phyloP scores from a whole-genome alignment of 2,329 filamentous ascomycete genomes.

The Ceratocystiopsis brevicomis region DNA sequence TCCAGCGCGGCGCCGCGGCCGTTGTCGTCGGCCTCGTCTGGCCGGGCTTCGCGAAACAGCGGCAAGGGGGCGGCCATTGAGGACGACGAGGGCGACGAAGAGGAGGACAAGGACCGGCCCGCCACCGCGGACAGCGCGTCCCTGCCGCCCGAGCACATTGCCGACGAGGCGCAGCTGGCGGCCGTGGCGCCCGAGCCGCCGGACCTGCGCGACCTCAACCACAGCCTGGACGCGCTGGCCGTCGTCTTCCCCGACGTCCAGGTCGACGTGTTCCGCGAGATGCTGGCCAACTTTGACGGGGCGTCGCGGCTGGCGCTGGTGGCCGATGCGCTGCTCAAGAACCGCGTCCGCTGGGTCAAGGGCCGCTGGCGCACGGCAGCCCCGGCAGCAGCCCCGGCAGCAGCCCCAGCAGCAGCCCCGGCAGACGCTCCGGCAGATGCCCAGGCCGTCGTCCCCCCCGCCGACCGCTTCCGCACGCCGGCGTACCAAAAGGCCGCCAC shows the following conservation, averaged over 20 bases:
- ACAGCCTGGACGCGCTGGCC: conserved; percentile 46
- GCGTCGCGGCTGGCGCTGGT: conserved; percentile 62
- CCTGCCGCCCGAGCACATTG: conserved; percentile 29
- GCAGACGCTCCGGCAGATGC: conserved; percentile 1
- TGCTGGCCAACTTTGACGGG: conserved; percentile 54
- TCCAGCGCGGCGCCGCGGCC: conserved; percentile 8
- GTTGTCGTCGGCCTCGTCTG: conserved; percentile 2
- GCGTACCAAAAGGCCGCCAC: conserved; percentile 52
- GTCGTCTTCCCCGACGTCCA: conserved; percentile 66
- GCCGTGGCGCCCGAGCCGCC: conserved; percentile 31
- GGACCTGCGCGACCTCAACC: conserved; percentile 51
- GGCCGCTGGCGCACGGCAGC: conserved; percentile 40
- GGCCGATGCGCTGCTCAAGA: conserved; percentile 58
- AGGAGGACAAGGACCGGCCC: not conserved
- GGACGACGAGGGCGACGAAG: not conserved
- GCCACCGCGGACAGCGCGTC: not conserved
- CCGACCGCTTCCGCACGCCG: conserved; percentile 48
- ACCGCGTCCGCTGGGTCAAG: conserved; percentile 49
- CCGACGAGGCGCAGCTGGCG: conserved; percentile 34
- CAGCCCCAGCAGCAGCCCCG: not conserved
- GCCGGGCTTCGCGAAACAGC: not conserved
- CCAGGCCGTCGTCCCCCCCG: conserved; percentile 24
- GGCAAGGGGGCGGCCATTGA: not conserved
- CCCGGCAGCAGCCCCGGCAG: conserved; percentile 12
- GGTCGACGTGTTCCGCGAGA: conserved; percentile 64